Conservation (phyloP, 306 rosid species). For the Cicer judaicum region DNA sequence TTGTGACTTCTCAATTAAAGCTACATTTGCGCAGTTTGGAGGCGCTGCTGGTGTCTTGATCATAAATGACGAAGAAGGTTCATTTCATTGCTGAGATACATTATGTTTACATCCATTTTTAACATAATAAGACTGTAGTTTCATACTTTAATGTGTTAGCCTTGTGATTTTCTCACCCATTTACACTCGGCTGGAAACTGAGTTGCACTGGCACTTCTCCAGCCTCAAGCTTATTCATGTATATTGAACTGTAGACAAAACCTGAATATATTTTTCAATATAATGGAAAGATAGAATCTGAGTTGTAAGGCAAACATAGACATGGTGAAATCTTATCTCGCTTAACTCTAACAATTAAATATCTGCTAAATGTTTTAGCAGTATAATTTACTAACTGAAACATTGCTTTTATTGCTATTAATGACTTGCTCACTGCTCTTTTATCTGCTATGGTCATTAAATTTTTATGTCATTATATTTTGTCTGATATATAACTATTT, state of each 20-base stretch:
- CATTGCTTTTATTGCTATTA: slow-evolving; percentile 18
- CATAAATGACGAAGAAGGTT: slow-evolving; percentile 79
- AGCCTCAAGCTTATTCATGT: neutral
- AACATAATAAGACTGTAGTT: neutral
- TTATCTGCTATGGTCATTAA: slow-evolving; percentile 9
- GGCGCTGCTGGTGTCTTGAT: slow-evolving; percentile 82
- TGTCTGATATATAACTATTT: slow-evolving; percentile 18
- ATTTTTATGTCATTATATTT: neutral
- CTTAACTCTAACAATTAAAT: neutral
- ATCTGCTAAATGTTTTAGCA: slow-evolving; percentile 9
- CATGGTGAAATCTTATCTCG: slow-evolving; percentile 26
- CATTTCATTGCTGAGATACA: slow-evolving; percentile 32
- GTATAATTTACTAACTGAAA: slow-evolving; percentile 10
- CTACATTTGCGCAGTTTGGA: slow-evolving; percentile 66
- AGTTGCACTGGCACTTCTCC: slow-evolving; percentile 12
- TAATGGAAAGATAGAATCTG: neutral
- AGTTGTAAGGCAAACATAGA: neutral
- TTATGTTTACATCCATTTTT: slow-evolving; percentile 22
- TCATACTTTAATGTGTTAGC: slow-evolving; percentile 2
- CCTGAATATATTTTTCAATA: neutral
- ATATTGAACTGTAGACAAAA: neutral
- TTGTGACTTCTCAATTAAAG: slow-evolving; percentile 83
- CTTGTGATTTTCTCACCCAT: slow-evolving; percentile 7
- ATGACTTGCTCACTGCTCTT: slow-evolving; percentile 8
- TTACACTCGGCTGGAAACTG: neutral